phyloP scores from a whole-genome alignment of 2,329 filamentous ascomycete genomes.

The Tolypocladium nubicola region DNA sequence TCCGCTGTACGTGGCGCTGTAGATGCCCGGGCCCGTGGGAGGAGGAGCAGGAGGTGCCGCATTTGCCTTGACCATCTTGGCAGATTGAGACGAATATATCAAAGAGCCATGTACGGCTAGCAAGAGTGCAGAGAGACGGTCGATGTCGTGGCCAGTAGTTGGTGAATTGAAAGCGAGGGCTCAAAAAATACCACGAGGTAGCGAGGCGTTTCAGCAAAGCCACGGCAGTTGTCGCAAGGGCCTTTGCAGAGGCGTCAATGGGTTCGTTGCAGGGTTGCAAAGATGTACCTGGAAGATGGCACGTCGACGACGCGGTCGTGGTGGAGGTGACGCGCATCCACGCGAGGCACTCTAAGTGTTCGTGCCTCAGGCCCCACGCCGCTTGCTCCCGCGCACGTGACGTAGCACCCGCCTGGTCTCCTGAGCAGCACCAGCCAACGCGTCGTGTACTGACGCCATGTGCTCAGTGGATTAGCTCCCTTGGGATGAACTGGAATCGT shows the following conservation, averaged over 20 bases:
- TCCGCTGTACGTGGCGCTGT: conserved; percentile 60
- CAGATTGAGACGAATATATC: conserved; percentile 7
- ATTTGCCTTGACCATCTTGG: conserved; percentile 36
- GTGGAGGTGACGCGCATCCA: conserved; percentile 23
- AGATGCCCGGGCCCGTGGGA: conserved; percentile 38
- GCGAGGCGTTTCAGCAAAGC: not conserved
- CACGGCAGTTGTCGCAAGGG: not conserved
- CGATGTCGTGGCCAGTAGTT: not conserved
- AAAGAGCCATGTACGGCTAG: not conserved
- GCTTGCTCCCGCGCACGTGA: conserved; percentile 18
- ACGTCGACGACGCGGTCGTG: conserved; percentile 25
- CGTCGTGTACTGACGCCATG: not conserved
- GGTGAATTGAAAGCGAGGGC: not conserved
- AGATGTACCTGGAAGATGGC: conserved; percentile 17
- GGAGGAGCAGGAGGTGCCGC: conserved; percentile 13
- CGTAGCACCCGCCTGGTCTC: conserved; percentile 9
- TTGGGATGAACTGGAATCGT: not conserved
- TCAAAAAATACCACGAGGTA: not conserved
- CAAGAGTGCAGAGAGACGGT: not conserved
- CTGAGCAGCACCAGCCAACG: conserved; percentile 7
- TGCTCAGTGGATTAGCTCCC: not conserved
- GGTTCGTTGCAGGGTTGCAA: conserved; percentile 9
- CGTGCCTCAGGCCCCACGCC: conserved; percentile 21
- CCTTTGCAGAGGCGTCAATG: conserved; percentile 1
- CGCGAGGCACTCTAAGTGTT: conserved; percentile 26